phyloP scores from a whole-genome alignment of 1,139 yeast species.

The Kodamaea alishanica region DNA sequence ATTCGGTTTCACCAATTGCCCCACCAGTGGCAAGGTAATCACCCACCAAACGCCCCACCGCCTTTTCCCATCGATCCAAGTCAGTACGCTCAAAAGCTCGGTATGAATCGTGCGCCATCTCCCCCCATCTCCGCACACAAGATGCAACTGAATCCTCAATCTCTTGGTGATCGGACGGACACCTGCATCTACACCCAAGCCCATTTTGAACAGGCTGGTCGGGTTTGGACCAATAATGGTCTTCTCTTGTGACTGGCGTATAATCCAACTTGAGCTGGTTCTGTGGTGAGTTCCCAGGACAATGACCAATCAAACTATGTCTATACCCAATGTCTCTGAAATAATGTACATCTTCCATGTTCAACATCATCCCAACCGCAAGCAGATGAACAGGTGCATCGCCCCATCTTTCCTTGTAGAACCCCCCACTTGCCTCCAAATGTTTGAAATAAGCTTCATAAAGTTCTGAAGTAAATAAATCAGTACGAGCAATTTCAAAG shows the following conservation, averaged over 20 bases:
- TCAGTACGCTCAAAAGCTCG: slow-evolving; percentile 22
- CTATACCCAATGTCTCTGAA: slow-evolving; percentile 87
- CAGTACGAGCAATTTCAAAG: slow-evolving; percentile 83
- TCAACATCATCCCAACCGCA: slow-evolving; percentile 71
- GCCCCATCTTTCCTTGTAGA: slow-evolving; percentile 89
- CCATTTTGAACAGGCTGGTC: slow-evolving; percentile 52
- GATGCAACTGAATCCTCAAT: slow-evolving; percentile 53
- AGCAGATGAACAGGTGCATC: slow-evolving; percentile 91
- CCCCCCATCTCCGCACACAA: slow-evolving; percentile 58
- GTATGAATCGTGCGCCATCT: slow-evolving; percentile 35
- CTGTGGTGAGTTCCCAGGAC: slow-evolving; percentile 63
- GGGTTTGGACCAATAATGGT: slow-evolving; percentile 33
- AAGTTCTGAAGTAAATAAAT: slow-evolving; percentile 59
- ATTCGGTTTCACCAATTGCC: slow-evolving; percentile 19
- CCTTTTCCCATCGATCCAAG: slow-evolving; percentile 33
- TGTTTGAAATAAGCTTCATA: slow-evolving; percentile 65
- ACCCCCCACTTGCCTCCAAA: slow-evolving; percentile 72
- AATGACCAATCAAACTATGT: slow-evolving; percentile 76
- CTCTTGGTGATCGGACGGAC: slow-evolving; percentile 54
- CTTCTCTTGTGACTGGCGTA: slow-evolving; percentile 20
- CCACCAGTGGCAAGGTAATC: slow-evolving; percentile 26
- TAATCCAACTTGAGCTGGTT: slow-evolving; percentile 47
- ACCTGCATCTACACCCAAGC: slow-evolving; percentile 81
- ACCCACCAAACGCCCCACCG: slow-evolving; percentile 27
- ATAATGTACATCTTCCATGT: slow-evolving; percentile 71